phyloP scores from a whole-genome alignment of 2,329 filamentous ascomycete genomes.

The Penicillium sp. region DNA sequence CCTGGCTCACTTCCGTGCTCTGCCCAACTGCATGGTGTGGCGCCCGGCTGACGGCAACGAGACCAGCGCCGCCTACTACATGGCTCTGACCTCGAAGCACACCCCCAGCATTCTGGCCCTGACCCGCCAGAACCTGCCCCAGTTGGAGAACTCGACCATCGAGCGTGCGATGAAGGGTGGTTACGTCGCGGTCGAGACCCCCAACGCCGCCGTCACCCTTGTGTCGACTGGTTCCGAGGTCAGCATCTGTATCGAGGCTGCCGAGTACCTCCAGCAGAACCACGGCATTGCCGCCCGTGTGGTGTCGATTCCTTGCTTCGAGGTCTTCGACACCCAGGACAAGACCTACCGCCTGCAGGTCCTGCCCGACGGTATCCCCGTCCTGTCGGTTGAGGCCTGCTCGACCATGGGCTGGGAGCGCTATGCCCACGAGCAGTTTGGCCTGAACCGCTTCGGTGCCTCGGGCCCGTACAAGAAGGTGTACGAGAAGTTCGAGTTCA shows the following conservation, averaged over 20 bases:
- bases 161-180: conserved; percentile 90
- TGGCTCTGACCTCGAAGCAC: conserved; percentile 79
- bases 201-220: conserved; percentile 79
- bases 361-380: conserved; percentile 87
- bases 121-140: conserved; percentile 95
- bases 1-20: conserved; percentile 93
- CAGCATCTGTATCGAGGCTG: conserved; percentile 83
- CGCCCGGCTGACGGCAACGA: conserved; percentile 97
- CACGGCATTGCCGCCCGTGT: conserved; percentile 82
- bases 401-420: conserved; percentile 97
- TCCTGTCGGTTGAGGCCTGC: conserved; percentile 93
- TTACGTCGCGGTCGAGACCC: conserved; percentile 79
- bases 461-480: conserved; percentile 96
- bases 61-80: conserved; percentile 95
- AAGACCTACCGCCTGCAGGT: conserved; percentile 94
- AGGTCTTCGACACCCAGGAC: conserved; percentile 88
- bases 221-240: conserved; percentile 97
- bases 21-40: conserved; percentile 99
- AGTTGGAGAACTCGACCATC: conserved; percentile 89
- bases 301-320: conserved; percentile 92
- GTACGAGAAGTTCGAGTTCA: conserved; percentile 99
- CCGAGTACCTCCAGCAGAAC: conserved; percentile 84
- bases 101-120: conserved; percentile 91
- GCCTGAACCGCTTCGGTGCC: conserved; percentile 97
- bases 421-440: conserved; percentile 99